phyloP scores from a whole-genome alignment of 2,329 filamentous ascomycete species.

The Helotiales sp. region DNA sequence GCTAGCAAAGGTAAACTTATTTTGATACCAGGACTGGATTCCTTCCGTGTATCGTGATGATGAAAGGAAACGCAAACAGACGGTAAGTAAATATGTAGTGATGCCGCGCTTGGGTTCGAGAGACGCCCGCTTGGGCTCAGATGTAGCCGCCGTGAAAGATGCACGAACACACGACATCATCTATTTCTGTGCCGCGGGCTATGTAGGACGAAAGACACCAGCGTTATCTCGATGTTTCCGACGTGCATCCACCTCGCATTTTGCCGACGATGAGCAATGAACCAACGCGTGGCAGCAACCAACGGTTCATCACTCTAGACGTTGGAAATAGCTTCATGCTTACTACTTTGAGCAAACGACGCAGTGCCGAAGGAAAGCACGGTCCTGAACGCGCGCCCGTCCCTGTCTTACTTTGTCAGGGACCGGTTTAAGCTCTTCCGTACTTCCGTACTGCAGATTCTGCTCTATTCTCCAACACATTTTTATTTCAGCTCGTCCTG shows the following conservation, averaged over 20 bases:
- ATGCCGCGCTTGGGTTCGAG: background rate
- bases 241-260: conserved; percentile 11
- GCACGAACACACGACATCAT: background rate
- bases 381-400: background rate
- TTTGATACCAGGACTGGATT: background rate
- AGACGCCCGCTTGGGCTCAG: background rate
- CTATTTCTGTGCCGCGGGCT: background rate
- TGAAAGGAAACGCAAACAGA: background rate
- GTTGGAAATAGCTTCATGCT: conserved; percentile 17
- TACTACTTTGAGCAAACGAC: background rate
- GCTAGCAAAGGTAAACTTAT: background rate
- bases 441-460: background rate
- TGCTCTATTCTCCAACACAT: conserved; percentile 2
- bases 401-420: background rate
- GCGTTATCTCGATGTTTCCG: background rate
- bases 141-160: background rate
- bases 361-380: conserved; percentile 1
- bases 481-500: background rate
- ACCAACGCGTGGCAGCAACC: background rate
- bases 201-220: background rate
- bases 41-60: background rate
- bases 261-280: background rate
- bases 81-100: background rate
- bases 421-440: background rate
- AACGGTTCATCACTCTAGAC: background rate